Evolutionary conservation across 2,329 filamentous ascomycete genomes (phyloP).

Genomic region (Colletotrichum sp.): DNA sequence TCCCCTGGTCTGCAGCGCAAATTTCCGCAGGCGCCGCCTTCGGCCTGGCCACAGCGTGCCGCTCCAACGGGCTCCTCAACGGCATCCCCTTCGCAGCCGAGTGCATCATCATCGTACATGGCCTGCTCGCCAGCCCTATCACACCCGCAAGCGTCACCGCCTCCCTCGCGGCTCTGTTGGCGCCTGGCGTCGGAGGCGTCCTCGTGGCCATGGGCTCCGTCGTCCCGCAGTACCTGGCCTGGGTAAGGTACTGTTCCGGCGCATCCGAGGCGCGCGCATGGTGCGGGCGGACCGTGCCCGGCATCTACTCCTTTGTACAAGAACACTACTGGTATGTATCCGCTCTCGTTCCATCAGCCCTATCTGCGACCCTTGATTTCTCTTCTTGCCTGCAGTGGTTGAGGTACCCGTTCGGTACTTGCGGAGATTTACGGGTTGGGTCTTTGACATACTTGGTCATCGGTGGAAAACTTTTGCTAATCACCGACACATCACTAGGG

Average conservation of each 20-base stretch:
- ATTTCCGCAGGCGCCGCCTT: constrained; percentile 72
- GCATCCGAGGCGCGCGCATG: constrained; percentile 62
- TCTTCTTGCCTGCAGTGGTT: neutral
- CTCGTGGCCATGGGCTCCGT: constrained; percentile 70
- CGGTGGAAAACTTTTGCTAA: neutral
- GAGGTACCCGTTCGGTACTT: constrained; percentile 3
- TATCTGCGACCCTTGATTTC: neutral
- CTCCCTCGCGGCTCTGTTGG: constrained; percentile 55
- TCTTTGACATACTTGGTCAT: neutral
- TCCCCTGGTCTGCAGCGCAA: constrained; percentile 52
- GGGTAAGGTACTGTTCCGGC: constrained; percentile 67
- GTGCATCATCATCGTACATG: constrained; percentile 44
- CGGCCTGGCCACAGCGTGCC: constrained; percentile 73
- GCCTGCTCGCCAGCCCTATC: constrained; percentile 40
- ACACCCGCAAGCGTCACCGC: constrained; percentile 32
- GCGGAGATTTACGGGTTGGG: constrained; percentile 1
- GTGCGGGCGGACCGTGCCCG: constrained; percentile 77
- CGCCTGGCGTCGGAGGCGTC: constrained; percentile 70
- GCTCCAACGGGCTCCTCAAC: constrained; percentile 87
- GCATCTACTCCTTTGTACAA: constrained; percentile 92
- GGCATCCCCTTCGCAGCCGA: constrained; percentile 78
- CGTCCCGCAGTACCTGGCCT: constrained; percentile 78
- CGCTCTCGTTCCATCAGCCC: neutral
- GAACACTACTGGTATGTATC: constrained; percentile 80
- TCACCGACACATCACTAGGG: constrained; percentile 59